Base-by-base conservation (phyloP, 495 filamentous ascomycete species). In the Lepraria neglecta region DNA sequence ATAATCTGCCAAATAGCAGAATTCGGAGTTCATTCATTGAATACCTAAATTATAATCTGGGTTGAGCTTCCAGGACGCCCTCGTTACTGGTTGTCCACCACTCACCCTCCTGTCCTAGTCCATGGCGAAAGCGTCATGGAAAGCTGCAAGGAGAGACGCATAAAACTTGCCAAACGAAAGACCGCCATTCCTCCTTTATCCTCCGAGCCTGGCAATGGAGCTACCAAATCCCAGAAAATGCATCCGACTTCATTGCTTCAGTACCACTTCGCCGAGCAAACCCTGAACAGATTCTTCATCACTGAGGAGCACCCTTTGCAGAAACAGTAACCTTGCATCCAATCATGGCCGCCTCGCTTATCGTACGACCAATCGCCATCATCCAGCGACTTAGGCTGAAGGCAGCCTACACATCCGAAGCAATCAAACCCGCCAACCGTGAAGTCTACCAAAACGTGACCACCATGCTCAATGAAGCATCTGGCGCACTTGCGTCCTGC, bases 21-120 rank as follows among this genome's bases (percentile, higher is more conserved):
- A 80, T 91, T 60, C 74, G 79, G 62, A 82, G 82, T 72, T 78
- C 83, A 21, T 92, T 91, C 68, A 81, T 90, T 10, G 83, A 82
- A 58, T 90, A 89, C 72, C 72, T 92, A 63, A 91, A 91, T 70
- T 82, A 85, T 30, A 64, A 64, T 31, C 45, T 67, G 12, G 52
- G 43, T 9, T 67, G 60, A 65, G 12, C 17, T 15, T n/a, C 11
- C 19, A 35, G 38, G 28, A 12, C 40, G 24, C 12, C 33, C 17
- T 44, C 2, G 11, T 28, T 33, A 44, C 60, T 33, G 35, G 42
- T n/a, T 28, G 6, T 42, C n/a, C 40, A 40, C 53, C 57, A 48
- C 31, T 43, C 3, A 38, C 9, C 35, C 35, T 38, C 35, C 35
- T 38, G 35, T 6, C 35, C 7, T 38, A 0, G 0, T 38, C 7